Conservation (phyloP, 805 yeast genomes). For the Candida andamanensis region DNA sequence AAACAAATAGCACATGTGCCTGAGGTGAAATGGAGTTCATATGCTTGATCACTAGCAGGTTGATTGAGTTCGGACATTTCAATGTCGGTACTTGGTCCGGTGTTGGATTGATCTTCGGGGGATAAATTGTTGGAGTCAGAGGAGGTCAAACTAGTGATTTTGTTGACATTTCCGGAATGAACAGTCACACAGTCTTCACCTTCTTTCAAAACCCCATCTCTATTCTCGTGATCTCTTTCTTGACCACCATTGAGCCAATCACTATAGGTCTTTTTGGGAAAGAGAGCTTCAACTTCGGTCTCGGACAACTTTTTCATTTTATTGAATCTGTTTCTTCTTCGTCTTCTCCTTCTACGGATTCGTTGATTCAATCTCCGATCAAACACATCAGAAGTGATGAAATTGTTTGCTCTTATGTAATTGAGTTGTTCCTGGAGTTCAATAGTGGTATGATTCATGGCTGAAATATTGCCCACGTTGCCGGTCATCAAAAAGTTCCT, state of each 20-base stretch:
- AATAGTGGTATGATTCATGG: conserved; percentile 10
- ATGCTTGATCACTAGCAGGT: conserved; percentile 1
- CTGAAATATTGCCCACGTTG: background rate
- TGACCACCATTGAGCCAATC: conserved; percentile 62
- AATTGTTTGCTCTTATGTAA: conserved; percentile 29
- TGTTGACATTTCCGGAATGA: background rate
- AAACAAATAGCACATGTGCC: conserved; percentile 79
- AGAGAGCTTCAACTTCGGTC: conserved; percentile 54
- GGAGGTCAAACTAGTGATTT: conserved; percentile 2
- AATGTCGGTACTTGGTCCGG: conserved; percentile 1
- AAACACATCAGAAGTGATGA: conserved; percentile 25
- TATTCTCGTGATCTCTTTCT: conserved; percentile 41
- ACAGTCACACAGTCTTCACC: conserved; percentile 12
- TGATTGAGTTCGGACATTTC: conserved; percentile 4
- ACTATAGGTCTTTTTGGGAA: conserved; percentile 52
- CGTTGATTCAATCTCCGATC: conserved; percentile 23
- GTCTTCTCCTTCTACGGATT: conserved; percentile 35
- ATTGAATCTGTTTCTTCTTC: conserved; percentile 34
- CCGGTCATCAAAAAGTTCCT: conserved; percentile 17
- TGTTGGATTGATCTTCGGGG: background rate
- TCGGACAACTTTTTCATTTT: conserved; percentile 49
- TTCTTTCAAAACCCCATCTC: conserved; percentile 43
- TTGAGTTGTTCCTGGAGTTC: conserved; percentile 34
- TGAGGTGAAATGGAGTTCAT: conserved; percentile 46
- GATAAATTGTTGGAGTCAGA: background rate